Evolutionary conservation across 805 yeast genomes (phyloP), one percentile per base, ranked within the genome.

Genomic region (Saccharomycopsis malanga): DNA sequence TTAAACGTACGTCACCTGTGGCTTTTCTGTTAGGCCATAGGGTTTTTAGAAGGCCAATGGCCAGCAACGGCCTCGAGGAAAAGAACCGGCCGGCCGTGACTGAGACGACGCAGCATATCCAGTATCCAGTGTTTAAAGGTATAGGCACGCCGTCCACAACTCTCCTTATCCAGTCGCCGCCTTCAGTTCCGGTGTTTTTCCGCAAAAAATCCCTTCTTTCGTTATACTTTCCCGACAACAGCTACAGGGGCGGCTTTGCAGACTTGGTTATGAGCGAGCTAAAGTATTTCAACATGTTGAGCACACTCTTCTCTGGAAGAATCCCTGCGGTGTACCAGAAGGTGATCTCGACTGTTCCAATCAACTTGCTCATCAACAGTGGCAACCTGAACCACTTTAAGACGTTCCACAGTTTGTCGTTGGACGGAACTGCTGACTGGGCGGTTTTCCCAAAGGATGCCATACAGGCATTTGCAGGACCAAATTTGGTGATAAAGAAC

Each of bases 381-480:
- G 17, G 36, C n/a, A 39, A 40, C 6, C 24, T 7, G 4, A 4
- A 23, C 10, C 21, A 34, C 20, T 34, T 34, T 17, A 70, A 66
- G 40, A 64, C 79, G 2, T 70, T 76, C 52, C 71, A 69, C 7
- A 65, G 62, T 36, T 48, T 81, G 22, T 51, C 64, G 2, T 57
- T 81, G 48, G 83, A 81, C 53, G 87, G 87, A 2, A 64, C 74
- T 0, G 59, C 60, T 17, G 87, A 81, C 55, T 81, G 84, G 83
- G 83, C 81, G 1, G 48, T 81, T 3, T 65, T 81, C 39, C 66
- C 72, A 37, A 62, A 67, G 1, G 58, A 65, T 14, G 67, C 79
- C 0, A 57, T 81, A 20, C 77, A 77, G 40, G 73, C 70, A 0
- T 77, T 69, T 53, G 59, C 73, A 5, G 87, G 86, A 1, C 64